Percentiles rank a stretch among this genome's conserved stretches.
phyloP scores from a whole-genome alignment of 352 stramenopile species.

The Phytophthora brassicae region DNA sequence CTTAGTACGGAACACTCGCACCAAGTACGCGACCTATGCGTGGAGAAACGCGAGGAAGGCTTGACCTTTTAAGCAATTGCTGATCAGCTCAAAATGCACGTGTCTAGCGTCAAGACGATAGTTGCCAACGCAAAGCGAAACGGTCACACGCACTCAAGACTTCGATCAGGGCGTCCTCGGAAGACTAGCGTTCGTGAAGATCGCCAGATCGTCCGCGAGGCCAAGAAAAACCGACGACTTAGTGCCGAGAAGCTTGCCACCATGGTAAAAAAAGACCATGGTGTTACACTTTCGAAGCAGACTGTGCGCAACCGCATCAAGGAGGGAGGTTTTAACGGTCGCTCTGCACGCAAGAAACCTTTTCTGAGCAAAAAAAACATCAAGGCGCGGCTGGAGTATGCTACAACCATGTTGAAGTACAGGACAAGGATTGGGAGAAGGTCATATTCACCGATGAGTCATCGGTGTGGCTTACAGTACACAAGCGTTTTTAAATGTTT shows the following conservation, averaged over 20 bases:
- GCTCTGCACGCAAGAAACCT: background rate
- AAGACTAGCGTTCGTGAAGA: background rate
- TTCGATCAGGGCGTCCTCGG: background rate
- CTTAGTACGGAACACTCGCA: background rate
- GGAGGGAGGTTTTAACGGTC: constrained; percentile 1
- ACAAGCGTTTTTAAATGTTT: background rate
- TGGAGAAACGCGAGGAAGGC: background rate
- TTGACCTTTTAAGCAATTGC: constrained; percentile 1
- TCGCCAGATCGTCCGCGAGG: background rate
- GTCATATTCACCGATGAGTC: constrained; percentile 4
- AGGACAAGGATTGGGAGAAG: constrained; percentile 2
- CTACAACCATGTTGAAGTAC: constrained; percentile 1
- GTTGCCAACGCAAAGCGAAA: background rate
- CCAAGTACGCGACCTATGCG: background rate
- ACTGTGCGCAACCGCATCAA: constrained; percentile 5
- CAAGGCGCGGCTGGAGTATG: background rate
- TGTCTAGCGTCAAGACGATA: background rate
- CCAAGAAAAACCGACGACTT: constrained; percentile 3
- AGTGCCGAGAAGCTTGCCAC: background rate
- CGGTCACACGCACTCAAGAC: background rate
- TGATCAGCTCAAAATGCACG: background rate
- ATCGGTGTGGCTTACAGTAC: background rate
- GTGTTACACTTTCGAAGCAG: background rate
- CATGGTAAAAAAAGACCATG: background rate
- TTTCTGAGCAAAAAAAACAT: background rate